Evolutionary conservation across 2,329 filamentous ascomycete species (phyloP), one percentile per base, ranked within the genome.

Genomic region (Apiospora hydei): DNA sequence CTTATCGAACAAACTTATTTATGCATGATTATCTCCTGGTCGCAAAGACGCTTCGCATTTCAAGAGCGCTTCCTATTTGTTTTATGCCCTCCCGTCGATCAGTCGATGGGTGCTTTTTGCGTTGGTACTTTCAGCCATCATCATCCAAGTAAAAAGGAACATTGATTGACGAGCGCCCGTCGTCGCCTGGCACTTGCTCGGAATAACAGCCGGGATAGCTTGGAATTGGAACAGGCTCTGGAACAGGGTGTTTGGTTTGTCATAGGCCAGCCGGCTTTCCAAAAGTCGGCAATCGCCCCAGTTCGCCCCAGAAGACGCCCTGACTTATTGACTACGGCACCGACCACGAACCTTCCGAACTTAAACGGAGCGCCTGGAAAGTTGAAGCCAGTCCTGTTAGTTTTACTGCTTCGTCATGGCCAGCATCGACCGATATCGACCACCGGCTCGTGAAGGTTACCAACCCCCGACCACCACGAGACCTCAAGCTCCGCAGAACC

Each of bases 371-470:
- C 18, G 34, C 34, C 57, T 41, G 34, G 57, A 64, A 64, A 64
- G 57, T 64, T 21, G 34, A 64, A 64, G 57, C 30, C 57, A 64
- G 34, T 41, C 34, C 34, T 41, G 57, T 64, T 64, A 64, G 57
- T 34, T 64, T 64, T 41, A 64, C 57, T 64, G 18, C 57, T 49
- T 51, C 75, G 76, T 77, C 76, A 90, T 90, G 89, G 88, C 88
- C 74, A 90, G 87, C 79, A 86, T 90, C 80, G 88, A 90, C 79
- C 83, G 87, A 78, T 90, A 90, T 76, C 85, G 88, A 74, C 88
- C 88, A 70, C 83, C 86, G 72, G 77, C 77, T 69, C 85, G 88
- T 73, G 88, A 90, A 80, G 85, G 84, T 74, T 90, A 90, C 75
- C 88, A 89, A 76, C 87, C 88, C 71, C 88, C 88, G 18, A 80